Base-by-base conservation (phyloP, 2,329 filamentous ascomycete genomes). In the Shiraia sp. region DNA sequence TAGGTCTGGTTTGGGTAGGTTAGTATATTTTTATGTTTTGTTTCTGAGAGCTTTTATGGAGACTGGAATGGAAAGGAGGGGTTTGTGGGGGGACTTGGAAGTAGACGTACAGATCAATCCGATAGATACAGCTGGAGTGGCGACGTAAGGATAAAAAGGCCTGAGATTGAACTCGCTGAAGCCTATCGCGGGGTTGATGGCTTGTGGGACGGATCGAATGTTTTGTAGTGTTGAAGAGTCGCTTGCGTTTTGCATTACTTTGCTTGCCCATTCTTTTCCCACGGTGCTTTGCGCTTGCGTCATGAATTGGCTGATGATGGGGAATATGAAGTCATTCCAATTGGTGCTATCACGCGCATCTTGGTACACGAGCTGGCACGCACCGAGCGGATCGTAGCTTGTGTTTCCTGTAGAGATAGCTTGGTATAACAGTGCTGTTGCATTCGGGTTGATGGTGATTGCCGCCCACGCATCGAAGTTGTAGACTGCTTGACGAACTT, bases 371-470 rank as follows among this genome's bases (percentile, higher is more conserved):
- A 81, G 67, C 50, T 86, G 79, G 9, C 79, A 75, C 0, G 79
- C 78, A 5, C 81, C 81, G 3, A 74, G 66, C 0, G 82, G 83
- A 34, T 84, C 79, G 56, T 85, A 86, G 4, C 75, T 77, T 2
- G 73, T 53, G 55, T 86, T 83, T 1, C 78, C 79, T 0, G 64
- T 75, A 2, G 67, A 62, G 0, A 85, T 69, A 0, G 83, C 81
- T 13, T 74, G 66, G 37, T 77, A 77, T 1, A 86, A 71, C 14
- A 84, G 68, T 0, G 74, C 66, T 0, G 81, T 84, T 0, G 83
- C 82, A 51, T 86, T 85, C 1, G 81, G 61, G 46, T 84, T 82
- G 50, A 86, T 72, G 40, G 86, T 74, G 32, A 86, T 74, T 0
- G 83, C 82, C 0, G 79, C 81, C 73, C 79, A 86, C 8, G 75